Base-by-base conservation (phyloP, 768 basidiomycete genomes). In the Mycena chlorophos region DNA sequence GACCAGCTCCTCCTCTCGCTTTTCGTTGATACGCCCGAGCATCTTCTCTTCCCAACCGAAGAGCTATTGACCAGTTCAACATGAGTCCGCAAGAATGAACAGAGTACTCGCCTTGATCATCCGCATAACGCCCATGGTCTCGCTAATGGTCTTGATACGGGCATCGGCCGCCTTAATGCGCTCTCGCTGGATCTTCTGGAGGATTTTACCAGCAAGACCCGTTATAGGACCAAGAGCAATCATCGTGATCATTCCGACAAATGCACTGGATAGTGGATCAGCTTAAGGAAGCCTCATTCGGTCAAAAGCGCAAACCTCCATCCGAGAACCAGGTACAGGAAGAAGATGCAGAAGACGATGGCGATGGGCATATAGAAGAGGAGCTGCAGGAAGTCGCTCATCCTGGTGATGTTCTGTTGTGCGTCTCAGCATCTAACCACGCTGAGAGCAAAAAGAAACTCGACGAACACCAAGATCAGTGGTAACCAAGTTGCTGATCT, bases 41-140 rank as follows among this genome's bases (percentile, higher is more conserved):
- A 87, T 80, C 47, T 81, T 78, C 54, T 78, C 76, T 76, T 86
- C 79, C 79, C 88, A 81, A 8, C 78, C 88, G 61, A 90, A 88
- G 38, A 89, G 71, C 67, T 89, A 87, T 66, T 12, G 13, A 10
- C n/a, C 8, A 12, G n/a, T 42, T 42, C 40, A 42, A 20, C 40
- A 6, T 5, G 40, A 14, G 22, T 14, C 40, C 20, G 20, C 86
- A 73, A 80, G 87, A 85, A n/a, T 85, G 78, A 17, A 85, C 64
- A n/a, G 82, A 78, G 50, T 77, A 78, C 66, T 84, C 72, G 82
- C 69, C 66, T 83, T 83, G 65, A 81, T 71, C 75, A 83, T 80
- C 16, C 80, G 75, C 13, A 81, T 61, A 17, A 74, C 68, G 49
- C 66, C 68, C 63, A 77, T 68, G 12, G 68, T 71, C 63, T 82